Conservation (phyloP, 139 green algal species). For the Coelastrella sp. region DNA sequence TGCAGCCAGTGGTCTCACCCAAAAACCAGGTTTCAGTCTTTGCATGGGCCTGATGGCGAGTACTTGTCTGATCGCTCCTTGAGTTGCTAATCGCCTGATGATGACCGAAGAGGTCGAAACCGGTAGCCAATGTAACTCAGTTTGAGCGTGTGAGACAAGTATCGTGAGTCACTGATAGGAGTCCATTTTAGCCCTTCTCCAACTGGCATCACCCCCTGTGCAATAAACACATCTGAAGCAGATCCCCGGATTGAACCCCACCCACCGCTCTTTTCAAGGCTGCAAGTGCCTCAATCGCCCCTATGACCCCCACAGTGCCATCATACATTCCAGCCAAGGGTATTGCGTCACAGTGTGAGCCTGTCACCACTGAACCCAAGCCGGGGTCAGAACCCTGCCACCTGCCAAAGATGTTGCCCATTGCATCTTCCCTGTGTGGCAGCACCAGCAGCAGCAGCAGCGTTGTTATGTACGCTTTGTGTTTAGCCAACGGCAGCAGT, state of each 20-base stretch:
- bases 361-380: conserved; percentile 79
- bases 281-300: conserved; percentile 88
- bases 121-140: no score
- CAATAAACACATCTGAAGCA: no score
- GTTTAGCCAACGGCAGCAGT: not conserved
- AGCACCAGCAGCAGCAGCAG: no score
- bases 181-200: not conserved
- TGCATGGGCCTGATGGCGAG: no score
- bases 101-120: no score
- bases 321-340: conserved; percentile 94
- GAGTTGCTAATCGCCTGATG: no score
- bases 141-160: no score
- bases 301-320: conserved; percentile 93
- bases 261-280: conserved; percentile 77
- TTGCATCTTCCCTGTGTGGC: conserved; percentile 82
- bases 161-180: not conserved
- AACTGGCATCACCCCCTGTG: no score
- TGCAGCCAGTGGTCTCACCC: no score
- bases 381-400: conserved; percentile 73
- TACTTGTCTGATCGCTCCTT: not conserved
- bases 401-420: conserved; percentile 95
- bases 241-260: no score
- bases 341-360: conserved; percentile 96
- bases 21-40: no score
- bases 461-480: no score